Evolutionary conservation across 2,329 filamentous ascomycete genomes (phyloP), one percentile per base, ranked within the genome.

Genomic region (Aspergillus ruber): DNA sequence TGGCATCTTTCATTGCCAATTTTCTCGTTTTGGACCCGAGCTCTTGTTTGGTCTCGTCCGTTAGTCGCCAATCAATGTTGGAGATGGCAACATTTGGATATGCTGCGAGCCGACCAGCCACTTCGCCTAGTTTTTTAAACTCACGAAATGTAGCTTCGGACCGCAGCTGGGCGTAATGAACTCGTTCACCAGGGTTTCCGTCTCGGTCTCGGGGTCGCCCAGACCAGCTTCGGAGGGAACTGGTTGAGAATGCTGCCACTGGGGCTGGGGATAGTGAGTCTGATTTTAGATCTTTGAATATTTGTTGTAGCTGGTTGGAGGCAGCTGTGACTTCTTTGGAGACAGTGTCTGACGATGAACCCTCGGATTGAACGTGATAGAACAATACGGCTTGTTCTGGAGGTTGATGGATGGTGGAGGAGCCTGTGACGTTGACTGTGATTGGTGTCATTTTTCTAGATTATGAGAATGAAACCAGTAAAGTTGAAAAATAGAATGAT

Each of bases 51-150:
- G 52, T 61, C 12, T 47, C 53, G 2, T 64, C 57, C 3, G 51
- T 60, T 43, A 64, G 46, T 35, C 50, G 47, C 61, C 62, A 64
- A 7, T 54, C 45, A 15, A 62, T 53, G 1, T 52, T 46, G 8
- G 46, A 38, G 9, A 64, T 54, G 12, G 57, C 53, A 13, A 64
- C 57, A 27, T 50, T 55, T 3, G 51, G 48, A 23, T 54, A 50
- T 2, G n/a, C 21, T 12, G 57, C 33, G 3, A 63, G 49, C 18
- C 52, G 35, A 4, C 50, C 50, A 1, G 55, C 47, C 7, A 60
- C 48, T 3, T 59, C 40, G 15, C 55, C 50, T 8, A 65, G 43
- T 7, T 48, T 50, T 10, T 35, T 9, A 20, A 63, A 59, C 40
- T 62, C 56, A 1, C 52, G 56, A 44, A 65, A 65, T 6, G 50